A percentile compares a stretch with the other conserved stretches of the same genome.
Evolutionary conservation across 2,329 filamentous ascomycete genomes (phyloP).

Genomic region (Hymenotorrendiella dingleyae): DNA sequence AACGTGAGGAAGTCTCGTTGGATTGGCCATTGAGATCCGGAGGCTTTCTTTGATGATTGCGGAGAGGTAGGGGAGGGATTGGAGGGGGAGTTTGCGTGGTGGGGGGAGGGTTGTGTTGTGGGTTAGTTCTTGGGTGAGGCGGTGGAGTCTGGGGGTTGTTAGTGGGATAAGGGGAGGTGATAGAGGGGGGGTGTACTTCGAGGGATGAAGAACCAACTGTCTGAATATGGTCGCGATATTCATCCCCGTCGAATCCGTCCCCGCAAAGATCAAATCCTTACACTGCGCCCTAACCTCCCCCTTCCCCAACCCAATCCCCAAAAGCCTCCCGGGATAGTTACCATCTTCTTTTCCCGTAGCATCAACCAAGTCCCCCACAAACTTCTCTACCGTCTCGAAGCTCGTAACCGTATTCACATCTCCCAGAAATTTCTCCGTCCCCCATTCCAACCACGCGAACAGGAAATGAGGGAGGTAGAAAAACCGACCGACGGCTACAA

Average conservation of each 20-base stretch:
- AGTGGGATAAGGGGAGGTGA: background rate
- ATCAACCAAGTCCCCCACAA: conserved; percentile 35
- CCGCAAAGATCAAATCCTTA: conserved; percentile 50
- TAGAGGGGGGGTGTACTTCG: conserved; percentile 29
- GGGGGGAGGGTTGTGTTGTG: conserved; percentile 16
- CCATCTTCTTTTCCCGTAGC: conserved; percentile 29
- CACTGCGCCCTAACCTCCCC: conserved; percentile 44
- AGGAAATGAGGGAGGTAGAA: conserved; percentile 43
- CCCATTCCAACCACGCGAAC: conserved; percentile 31
- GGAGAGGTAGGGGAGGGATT: conserved; percentile 38
- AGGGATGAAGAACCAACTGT: conserved; percentile 37
- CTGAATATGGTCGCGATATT: conserved; percentile 44
- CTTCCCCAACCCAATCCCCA: conserved; percentile 37
- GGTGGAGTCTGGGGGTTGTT: conserved; percentile 26
- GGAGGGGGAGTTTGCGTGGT: conserved; percentile 27
- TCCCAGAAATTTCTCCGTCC: conserved; percentile 32
- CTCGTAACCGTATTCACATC: conserved; percentile 32
- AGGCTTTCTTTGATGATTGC: conserved; percentile 45
- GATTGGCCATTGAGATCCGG: conserved; percentile 45
- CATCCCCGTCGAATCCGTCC: conserved; percentile 47
- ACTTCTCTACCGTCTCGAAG: conserved; percentile 36
- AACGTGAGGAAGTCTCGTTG: conserved; percentile 42
- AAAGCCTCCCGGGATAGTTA: conserved; percentile 43
- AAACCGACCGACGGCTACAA: conserved; percentile 48
- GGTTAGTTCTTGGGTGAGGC: conserved; percentile 32